Base-by-base conservation (phyloP, 805 yeast genomes). In the Metschnikowia kofuensis region DNA sequence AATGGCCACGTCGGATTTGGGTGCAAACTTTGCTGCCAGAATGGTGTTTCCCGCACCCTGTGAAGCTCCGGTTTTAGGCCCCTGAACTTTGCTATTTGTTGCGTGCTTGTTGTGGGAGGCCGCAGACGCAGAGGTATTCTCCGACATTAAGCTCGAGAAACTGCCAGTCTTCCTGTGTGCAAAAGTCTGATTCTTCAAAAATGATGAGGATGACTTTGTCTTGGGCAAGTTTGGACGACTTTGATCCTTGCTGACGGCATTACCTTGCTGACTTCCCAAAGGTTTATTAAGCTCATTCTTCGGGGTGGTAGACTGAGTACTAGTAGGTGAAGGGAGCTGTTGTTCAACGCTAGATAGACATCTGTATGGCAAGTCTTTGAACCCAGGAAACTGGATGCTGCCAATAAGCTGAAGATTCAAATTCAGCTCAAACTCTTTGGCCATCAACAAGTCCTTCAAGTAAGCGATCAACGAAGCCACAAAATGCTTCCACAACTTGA, bases 401-500 rank as follows among this genome's bases (percentile, higher is more conserved):
- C 60, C 66, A 35, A 73, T 61, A 40, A 73, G 54, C 56, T 73
- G 78, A 45, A 59, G 62, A 44, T 66, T 66, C 46, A 73, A 56
- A 54, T 71, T 63, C 57, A 62, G 60, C 43, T 63, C 66, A 38
- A 62, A 63, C 53, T 73, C 80, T 60, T 78, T 78, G 48, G 79
- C 77, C 45, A 78, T 63, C 35, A 76, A 64, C 49, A 77, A 65
- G 56, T 80, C 77, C 49, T 65, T 69, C 40, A 69, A 61, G 52
- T 73, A 73, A 44, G 64, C 60, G 8, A 69, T 61, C 44, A 73
- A 56, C 9, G 74, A 62, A 50, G 65, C 64, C 50, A 73, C 69
- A 45, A 72, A 67, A 45, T 62, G 63, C 56, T 71, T 72, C 72
- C 76, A 73, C 44, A 61, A 62, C 58, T 68, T 70, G 65, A 73